Conservation (phyloP, 495 filamentous ascomycete genomes). For the Trichocladium uniseriatum region DNA sequence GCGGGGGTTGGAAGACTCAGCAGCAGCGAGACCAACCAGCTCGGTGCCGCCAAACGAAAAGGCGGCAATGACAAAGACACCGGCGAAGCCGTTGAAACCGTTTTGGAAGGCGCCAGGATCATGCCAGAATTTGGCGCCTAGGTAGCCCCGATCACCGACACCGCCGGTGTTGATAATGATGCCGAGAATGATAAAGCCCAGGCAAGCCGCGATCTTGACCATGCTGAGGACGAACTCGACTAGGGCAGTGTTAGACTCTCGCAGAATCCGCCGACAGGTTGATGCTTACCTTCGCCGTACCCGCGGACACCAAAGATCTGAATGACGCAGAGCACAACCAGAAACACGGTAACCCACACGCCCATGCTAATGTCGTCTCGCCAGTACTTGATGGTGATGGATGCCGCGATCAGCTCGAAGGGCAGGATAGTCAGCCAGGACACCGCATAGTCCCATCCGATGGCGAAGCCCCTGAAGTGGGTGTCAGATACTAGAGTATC, state of each 20-base stretch:
- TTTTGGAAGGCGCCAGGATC: conserved; percentile 56
- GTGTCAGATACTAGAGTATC: neutral
- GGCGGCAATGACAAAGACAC: conserved; percentile 56
- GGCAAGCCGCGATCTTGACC: conserved; percentile 32
- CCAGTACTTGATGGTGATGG: conserved; percentile 38
- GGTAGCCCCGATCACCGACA: conserved; percentile 58
- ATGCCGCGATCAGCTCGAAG: conserved; percentile 44
- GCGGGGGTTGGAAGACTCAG: conserved; percentile 69
- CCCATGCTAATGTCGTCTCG: conserved; percentile 31
- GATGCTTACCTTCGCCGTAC: conserved; percentile 34
- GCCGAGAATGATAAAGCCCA: conserved; percentile 44
- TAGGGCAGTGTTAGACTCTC: conserved; percentile 7
- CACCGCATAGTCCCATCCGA: conserved; percentile 65
- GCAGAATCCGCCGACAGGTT: too few relatives aligned
- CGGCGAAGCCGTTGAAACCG: conserved; percentile 60
- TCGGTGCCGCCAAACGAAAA: conserved; percentile 67
- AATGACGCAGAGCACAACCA: conserved; percentile 43
- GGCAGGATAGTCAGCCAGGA: conserved; percentile 46
- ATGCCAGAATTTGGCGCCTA: conserved; percentile 47
- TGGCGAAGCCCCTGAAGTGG: conserved; percentile 53
- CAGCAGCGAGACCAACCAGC: conserved; percentile 64
- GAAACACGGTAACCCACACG: conserved; percentile 51
- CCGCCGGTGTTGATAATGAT: conserved; percentile 44
- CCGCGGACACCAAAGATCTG: conserved; percentile 59
- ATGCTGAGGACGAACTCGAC: conserved; percentile 35